Conservation (phyloP, 352 stramenopile genomes). For the Phytopythium ostracodes region DNA sequence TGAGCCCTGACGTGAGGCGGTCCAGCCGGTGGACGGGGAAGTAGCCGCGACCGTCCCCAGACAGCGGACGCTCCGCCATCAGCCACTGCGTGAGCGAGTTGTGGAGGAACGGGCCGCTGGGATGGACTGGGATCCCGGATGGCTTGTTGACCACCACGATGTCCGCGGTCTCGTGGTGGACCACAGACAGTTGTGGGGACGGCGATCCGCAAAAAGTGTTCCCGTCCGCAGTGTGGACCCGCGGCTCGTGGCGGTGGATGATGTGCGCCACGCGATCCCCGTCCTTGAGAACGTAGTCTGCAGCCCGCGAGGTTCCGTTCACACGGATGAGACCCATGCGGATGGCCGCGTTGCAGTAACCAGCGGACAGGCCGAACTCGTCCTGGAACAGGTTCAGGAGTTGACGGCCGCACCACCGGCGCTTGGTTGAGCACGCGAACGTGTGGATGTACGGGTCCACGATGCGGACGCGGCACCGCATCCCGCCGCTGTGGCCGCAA, state of each 20-base stretch:
- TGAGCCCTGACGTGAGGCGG: constrained; percentile 85
- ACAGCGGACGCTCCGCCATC: constrained; percentile 28
- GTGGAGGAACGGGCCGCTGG: constrained; percentile 86
- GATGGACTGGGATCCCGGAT: constrained; percentile 88
- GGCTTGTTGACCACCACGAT: constrained; percentile 81
- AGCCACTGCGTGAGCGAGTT: constrained; percentile 84
- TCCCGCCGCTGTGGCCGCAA: constrained; percentile 10
- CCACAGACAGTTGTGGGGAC: constrained; percentile 6
- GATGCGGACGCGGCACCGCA: constrained; percentile 30
- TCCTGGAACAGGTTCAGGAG: constrained; percentile 81
- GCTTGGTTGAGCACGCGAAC: constrained; percentile 90
- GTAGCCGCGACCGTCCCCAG: neutral
- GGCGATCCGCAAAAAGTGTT: neutral
- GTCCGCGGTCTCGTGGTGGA: constrained; percentile 45
- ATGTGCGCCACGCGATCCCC: constrained; percentile 88
- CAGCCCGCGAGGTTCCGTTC: constrained; percentile 49
- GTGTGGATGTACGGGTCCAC: constrained; percentile 90
- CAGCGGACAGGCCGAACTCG: constrained; percentile 44
- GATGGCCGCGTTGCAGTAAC: constrained; percentile 70
- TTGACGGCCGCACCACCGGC: constrained; percentile 80
- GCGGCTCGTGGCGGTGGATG: constrained; percentile 93
- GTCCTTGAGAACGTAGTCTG: constrained; percentile 67
- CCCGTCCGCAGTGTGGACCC: constrained; percentile 40
- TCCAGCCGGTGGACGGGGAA: constrained; percentile 92
- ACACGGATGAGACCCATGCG: constrained; percentile 83